phyloP scores from a whole-genome alignment of 2,329 filamentous ascomycete species.

The Helminthosporium solani region DNA sequence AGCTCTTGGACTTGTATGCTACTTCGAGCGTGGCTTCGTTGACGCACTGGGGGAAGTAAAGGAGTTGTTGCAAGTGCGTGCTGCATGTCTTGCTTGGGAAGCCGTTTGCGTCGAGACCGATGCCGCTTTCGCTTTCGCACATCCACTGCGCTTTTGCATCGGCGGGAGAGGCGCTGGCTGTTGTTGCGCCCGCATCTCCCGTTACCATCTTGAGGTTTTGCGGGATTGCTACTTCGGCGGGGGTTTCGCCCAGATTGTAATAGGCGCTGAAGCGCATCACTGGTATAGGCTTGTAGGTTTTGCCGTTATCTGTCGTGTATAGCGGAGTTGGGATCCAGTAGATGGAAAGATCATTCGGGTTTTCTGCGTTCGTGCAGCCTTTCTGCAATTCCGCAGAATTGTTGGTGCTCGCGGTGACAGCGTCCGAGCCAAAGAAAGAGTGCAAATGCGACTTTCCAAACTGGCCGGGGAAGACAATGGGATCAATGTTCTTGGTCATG shows the following conservation, averaged over 20 bases:
- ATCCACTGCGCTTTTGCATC: constrained; percentile 29
- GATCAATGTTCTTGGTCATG: constrained; percentile 51
- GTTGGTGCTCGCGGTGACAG: constrained; percentile 42
- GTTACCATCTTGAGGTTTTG: constrained; percentile 48
- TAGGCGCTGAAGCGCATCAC: constrained; percentile 49
- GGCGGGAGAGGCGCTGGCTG: constrained; percentile 17
- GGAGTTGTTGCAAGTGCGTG: constrained; percentile 48
- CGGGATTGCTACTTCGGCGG: constrained; percentile 49
- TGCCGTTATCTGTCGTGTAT: constrained; percentile 38
- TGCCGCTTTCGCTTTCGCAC: constrained; percentile 26
- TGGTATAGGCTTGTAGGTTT: constrained; percentile 35
- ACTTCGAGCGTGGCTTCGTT: constrained; percentile 39
- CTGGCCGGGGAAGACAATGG: constrained; percentile 45
- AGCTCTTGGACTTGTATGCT: constrained; percentile 37
- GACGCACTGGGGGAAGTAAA: constrained; percentile 50
- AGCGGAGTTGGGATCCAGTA: constrained; percentile 52
- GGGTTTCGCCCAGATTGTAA: constrained; percentile 46
- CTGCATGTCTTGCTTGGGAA: constrained; percentile 43
- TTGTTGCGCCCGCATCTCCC: constrained; percentile 42
- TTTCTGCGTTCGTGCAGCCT: constrained; percentile 49
- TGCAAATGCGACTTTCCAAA: constrained; percentile 47
- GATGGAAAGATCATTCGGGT: constrained; percentile 50
- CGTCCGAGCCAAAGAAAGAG: constrained; percentile 50
- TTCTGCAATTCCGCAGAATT: constrained; percentile 43
- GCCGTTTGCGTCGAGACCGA: constrained; percentile 24